Percentiles rank a stretch among this genome's conserved stretches.
Conservation (phyloP, 306 rosid species). For the Pterocarpus santalinus region DNA sequence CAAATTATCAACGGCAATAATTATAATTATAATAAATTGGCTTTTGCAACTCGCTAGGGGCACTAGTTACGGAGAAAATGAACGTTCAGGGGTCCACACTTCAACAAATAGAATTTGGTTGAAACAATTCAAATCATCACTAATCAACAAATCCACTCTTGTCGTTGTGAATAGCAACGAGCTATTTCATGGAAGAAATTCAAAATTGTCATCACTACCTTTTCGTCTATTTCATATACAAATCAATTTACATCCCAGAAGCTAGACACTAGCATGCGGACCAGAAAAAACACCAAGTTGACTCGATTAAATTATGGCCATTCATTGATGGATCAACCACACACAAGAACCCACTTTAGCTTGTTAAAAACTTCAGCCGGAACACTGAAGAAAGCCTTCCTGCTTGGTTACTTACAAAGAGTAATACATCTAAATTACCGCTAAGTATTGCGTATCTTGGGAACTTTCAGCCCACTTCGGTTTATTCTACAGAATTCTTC, state of each 20-base stretch:
- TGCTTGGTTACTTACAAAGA: conserved; percentile 25
- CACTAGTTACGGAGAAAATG: conserved; percentile 4
- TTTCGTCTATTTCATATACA: conserved; percentile 65
- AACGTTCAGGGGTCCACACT: conserved; percentile 36
- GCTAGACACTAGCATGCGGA: conserved; percentile 43
- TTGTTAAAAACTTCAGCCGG: conserved; percentile 42
- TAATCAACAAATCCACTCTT: conserved; percentile 40
- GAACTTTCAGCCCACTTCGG: conserved; percentile 37
- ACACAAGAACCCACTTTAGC: conserved; percentile 32
- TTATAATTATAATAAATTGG: conserved; percentile 20
- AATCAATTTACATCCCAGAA: conserved; percentile 64
- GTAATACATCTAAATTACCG: conserved; percentile 31
- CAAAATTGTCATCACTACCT: conserved; percentile 40
- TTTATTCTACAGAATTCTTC: conserved; percentile 39
- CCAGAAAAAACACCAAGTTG: conserved; percentile 41
- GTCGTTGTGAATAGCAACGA: conserved; percentile 27
- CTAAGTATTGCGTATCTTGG: conserved; percentile 5
- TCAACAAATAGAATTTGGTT: conserved; percentile 3
- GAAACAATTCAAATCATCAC: conserved; percentile 45
- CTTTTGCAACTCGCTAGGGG: conserved; percentile 45
- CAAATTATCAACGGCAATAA: conserved; percentile 38
- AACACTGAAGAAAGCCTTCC: conserved; percentile 39
- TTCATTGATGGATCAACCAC: conserved; percentile 46
- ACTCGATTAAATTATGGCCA: conserved; percentile 37
- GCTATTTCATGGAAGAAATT: conserved; percentile 26